These are phyloP conservation scores for Teunomyces panamensis DNA, from an alignment of 805 yeast genomes.

Conservation along the genomic window DNA sequence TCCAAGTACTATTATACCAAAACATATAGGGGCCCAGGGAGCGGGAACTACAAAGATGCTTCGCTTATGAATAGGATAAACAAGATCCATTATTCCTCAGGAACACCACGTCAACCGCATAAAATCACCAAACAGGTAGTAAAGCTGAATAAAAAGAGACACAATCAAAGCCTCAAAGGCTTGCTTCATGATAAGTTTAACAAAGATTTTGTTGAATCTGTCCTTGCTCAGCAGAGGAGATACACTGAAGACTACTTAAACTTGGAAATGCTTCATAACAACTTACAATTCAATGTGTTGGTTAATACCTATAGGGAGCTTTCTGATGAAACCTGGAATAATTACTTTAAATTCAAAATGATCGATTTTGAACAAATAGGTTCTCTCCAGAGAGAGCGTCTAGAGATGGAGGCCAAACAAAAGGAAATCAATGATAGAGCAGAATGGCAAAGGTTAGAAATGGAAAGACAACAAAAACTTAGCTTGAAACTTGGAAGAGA, in stretches of 20 bases:
- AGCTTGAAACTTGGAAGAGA: slow-evolving; percentile 8
- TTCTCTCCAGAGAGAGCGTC: slow-evolving; percentile 14
- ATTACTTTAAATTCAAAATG: slow-evolving; percentile 36
- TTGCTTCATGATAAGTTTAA: slow-evolving; percentile 33
- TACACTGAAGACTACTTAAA: slow-evolving; percentile 36
- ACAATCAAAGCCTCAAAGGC: slow-evolving; percentile 33
- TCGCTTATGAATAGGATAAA: slow-evolving; percentile 39
- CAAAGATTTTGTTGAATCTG: slow-evolving; percentile 27
- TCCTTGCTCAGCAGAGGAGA: slow-evolving; percentile 26
- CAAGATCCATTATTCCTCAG: slow-evolving; percentile 26
- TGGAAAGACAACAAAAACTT: slow-evolving; percentile 12
- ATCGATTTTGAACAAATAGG: slow-evolving; percentile 38
- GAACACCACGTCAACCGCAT: slow-evolving; percentile 16
- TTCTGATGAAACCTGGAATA: slow-evolving; percentile 37
- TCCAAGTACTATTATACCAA: slow-evolving; percentile 40
- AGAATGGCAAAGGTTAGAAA: slow-evolving; percentile 14
- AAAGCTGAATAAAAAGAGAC: slow-evolving; percentile 12
- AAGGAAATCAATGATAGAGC: slow-evolving; percentile 12
- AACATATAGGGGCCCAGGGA: slow-evolving; percentile 44
- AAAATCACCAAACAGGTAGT: slow-evolving; percentile 15
- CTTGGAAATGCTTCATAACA: slow-evolving; percentile 44
- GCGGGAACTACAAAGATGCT: slow-evolving; percentile 45
- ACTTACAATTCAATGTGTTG: slow-evolving; percentile 38
- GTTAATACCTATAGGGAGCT: slow-evolving; percentile 39
- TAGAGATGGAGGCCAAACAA: slow-evolving; percentile 12